Conservation (phyloP, 1,284 basidiomycete genomes). For the Exobasidium rhododendri region DNA sequence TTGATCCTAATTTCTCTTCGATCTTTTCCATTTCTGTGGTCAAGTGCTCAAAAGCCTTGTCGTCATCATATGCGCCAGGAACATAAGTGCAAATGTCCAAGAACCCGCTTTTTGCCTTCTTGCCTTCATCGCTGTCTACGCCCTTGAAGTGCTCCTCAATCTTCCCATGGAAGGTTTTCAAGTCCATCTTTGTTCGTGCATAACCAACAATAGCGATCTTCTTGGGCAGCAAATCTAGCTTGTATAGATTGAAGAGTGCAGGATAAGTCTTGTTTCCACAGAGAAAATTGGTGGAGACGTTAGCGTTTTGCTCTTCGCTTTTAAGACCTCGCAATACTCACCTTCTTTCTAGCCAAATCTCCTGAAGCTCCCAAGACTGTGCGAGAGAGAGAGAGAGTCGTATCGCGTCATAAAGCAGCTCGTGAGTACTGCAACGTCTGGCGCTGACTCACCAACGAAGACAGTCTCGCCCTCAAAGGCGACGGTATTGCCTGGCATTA, state of each 20-base stretch:
- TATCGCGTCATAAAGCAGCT: background rate
- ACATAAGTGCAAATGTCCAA: conserved; percentile 48
- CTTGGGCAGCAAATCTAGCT: conserved; percentile 43
- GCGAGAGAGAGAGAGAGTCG: background rate
- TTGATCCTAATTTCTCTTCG: conserved; percentile 29
- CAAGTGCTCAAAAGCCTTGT: conserved; percentile 44
- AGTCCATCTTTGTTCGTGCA: conserved; percentile 55
- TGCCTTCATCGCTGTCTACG: conserved; percentile 34
- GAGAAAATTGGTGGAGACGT: conserved; percentile 3
- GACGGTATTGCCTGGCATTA: background rate
- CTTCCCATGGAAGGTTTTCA: conserved; percentile 49
- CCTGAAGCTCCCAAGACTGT: conserved; percentile 92
- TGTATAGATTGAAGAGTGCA: conserved; percentile 49
- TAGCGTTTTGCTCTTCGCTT: background rate
- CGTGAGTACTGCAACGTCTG: no score
- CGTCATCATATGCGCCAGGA: conserved; percentile 51
- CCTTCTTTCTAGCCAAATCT: conserved; percentile 99
- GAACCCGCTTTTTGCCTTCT: conserved; percentile 37
- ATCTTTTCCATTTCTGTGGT: conserved; percentile 41
- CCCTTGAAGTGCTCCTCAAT: conserved; percentile 39
- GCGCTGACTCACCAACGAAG: conserved; percentile 45
- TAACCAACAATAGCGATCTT: conserved; percentile 54
- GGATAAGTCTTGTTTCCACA: conserved; percentile 42
- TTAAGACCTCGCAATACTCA: conserved; percentile 46
- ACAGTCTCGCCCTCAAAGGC: conserved; percentile 40